These are phyloP conservation scores for Suhomyces faveliae DNA, from an alignment of 805 yeast species.

Conservation along the genomic window DNA sequence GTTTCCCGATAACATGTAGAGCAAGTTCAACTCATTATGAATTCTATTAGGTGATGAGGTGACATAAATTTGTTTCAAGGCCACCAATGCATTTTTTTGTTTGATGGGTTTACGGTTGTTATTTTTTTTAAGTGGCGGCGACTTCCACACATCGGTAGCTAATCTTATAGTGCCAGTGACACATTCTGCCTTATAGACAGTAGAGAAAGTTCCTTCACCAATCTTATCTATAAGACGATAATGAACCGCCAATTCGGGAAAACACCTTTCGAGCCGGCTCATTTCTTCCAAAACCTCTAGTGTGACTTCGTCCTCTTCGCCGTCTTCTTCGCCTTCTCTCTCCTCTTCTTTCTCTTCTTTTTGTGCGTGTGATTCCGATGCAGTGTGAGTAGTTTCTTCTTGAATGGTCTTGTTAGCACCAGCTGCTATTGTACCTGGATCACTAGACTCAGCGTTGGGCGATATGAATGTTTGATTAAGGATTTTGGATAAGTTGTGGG, in stretches of 20 bases:
- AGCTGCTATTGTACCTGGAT: background rate
- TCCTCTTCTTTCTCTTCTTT: background rate
- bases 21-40: slow-evolving; percentile 77
- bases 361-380: slow-evolving; percentile 1
- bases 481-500: slow-evolving; percentile 4
- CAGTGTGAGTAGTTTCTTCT: background rate
- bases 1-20: slow-evolving; percentile 67
- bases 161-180: slow-evolving; percentile 37
- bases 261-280: slow-evolving; percentile 50
- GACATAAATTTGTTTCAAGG: slow-evolving; percentile 89
- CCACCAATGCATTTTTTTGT: slow-evolving; percentile 57
- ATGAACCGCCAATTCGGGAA: slow-evolving; percentile 50
- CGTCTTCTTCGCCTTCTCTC: slow-evolving; percentile 11
- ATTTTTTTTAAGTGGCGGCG: slow-evolving; percentile 40
- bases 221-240: slow-evolving; percentile 56
- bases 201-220: slow-evolving; percentile 66
- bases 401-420: slow-evolving; percentile 1
- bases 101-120: slow-evolving; percentile 20
- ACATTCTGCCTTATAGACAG: slow-evolving; percentile 63
- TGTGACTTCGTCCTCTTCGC: slow-evolving; percentile 48
- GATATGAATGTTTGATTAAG: slow-evolving; percentile 1
- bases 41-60: slow-evolving; percentile 94
- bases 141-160: slow-evolving; percentile 43
- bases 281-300: slow-evolving; percentile 58
- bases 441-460: background rate